Percentiles rank a stretch among this genome's conserved stretches.
phyloP scores from a whole-genome alignment of 371 early-diverging fungal species.

The Rhizopus delemar region DNA sequence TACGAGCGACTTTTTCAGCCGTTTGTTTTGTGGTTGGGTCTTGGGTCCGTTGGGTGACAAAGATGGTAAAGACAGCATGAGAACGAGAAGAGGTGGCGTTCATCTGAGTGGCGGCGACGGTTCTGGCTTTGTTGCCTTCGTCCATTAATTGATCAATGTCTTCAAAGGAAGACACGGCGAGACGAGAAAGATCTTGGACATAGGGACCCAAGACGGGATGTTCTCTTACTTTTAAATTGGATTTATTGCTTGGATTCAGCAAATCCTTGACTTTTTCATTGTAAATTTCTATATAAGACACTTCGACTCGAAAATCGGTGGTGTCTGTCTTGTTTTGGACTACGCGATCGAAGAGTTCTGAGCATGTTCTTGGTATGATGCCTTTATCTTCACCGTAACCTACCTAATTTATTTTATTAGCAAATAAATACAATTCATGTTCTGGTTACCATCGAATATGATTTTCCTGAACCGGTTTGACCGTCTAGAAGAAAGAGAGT shows the following conservation, averaged over 20 bases:
- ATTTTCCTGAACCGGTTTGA: conserved; percentile 81
- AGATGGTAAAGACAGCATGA: conserved; percentile 90
- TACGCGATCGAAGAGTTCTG: conserved; percentile 70
- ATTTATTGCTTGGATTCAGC: conserved; percentile 71
- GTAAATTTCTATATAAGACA: conserved; percentile 78
- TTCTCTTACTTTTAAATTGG: conserved; percentile 76
- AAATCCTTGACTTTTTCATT: conserved; percentile 89
- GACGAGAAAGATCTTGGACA: conserved; percentile 83
- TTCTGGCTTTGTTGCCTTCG: conserved; percentile 83
- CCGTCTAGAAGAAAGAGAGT: conserved; percentile 57
- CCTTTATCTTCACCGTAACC: conserved; percentile 72
- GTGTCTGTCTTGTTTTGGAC: conserved; percentile 39
- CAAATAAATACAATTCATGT: neutral
- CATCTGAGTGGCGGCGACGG: conserved; percentile 93
- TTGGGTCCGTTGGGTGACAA: conserved; percentile 63
- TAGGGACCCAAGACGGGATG: conserved; percentile 85
- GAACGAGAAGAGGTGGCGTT: conserved; percentile 88
- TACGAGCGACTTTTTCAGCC: conserved; percentile 71
- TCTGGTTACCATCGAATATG: conserved; percentile 63
- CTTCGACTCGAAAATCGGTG: conserved; percentile 68
- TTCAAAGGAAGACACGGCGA: conserved; percentile 70
- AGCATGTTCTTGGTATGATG: conserved; percentile 77
- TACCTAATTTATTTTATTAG: conserved; percentile 28
- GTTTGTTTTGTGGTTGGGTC: conserved; percentile 56
- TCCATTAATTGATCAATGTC: conserved; percentile 77